Conservation (phyloP, 1,139 yeast species). For the Nakaseomyces kungkrabaensis region DNA sequence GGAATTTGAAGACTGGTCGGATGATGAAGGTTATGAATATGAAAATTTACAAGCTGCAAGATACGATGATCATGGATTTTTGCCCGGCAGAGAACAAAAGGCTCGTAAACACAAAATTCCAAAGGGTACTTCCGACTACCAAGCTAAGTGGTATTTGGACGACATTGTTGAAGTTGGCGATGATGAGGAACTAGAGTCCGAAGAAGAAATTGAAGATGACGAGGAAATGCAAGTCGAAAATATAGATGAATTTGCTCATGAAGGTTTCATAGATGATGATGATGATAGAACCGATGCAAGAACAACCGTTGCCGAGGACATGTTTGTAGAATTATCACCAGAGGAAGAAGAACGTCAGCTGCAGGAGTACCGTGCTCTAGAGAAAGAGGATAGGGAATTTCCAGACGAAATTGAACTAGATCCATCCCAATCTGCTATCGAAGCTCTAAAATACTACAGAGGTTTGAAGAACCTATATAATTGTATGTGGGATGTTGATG, state of each 20-base stretch:
- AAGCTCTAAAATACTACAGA: constrained; percentile 65
- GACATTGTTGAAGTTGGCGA: constrained; percentile 44
- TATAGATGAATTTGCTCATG: constrained; percentile 21
- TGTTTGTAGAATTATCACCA: constrained; percentile 58
- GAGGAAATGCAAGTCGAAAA: constrained; percentile 32
- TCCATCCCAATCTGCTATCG: constrained; percentile 67
- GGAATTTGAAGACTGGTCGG: constrained; percentile 39
- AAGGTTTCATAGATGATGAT: constrained; percentile 22
- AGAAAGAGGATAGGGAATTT: constrained; percentile 79
- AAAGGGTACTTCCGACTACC: constrained; percentile 86
- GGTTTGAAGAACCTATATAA: constrained; percentile 77
- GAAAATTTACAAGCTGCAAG: constrained; percentile 47
- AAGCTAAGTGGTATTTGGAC: constrained; percentile 83
- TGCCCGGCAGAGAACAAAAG: constrained; percentile 35
- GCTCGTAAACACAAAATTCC: constrained; percentile 47
- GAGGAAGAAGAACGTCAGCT: constrained; percentile 82
- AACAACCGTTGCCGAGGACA: constrained; percentile 25
- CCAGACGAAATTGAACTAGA: constrained; percentile 89
- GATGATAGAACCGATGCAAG: constrained; percentile 32
- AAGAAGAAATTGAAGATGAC: constrained; percentile 19
- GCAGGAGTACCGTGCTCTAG: constrained; percentile 55
- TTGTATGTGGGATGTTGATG: constrained; percentile 84
- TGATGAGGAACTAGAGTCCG: constrained; percentile 36
- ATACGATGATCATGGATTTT: constrained; percentile 60
- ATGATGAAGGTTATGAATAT: constrained; percentile 36